phyloP scores from a whole-genome alignment of 176 grass and related monocot genomes.

The Oropetium thomaeum region DNA sequence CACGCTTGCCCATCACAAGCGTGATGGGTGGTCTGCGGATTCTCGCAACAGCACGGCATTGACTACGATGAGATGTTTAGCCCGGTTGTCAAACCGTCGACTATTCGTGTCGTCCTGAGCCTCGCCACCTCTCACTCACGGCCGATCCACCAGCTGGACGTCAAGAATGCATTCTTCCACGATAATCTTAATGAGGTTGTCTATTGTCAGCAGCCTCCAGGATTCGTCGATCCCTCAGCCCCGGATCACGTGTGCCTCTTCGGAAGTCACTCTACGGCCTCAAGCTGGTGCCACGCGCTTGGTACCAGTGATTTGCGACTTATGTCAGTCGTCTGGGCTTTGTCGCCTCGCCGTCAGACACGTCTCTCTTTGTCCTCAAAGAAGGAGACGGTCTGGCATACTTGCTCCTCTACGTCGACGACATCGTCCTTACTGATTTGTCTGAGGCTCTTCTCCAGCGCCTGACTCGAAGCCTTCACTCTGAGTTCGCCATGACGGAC shows the following conservation, averaged over 20 bases:
- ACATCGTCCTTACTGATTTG: neutral
- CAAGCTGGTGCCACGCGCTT: neutral
- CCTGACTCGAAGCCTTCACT: too few species aligned
- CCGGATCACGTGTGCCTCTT: neutral
- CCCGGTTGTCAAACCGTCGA: neutral
- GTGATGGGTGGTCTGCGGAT: neutral
- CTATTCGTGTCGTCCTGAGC: neutral
- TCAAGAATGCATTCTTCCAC: neutral
- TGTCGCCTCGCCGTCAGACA: neutral
- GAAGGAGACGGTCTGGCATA: neutral
- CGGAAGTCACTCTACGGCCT: neutral
- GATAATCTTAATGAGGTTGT: neutral
- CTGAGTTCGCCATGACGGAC: neutral
- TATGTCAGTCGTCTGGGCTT: neutral
- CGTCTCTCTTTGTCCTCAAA: neutral
- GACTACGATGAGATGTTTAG: neutral
- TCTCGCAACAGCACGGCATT: too few species aligned
- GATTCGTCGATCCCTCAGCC: neutral
- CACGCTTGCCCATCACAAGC: neutral
- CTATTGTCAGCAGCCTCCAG: neutral
- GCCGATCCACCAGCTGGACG: neutral
- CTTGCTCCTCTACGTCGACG: neutral
- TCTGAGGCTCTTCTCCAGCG: fast-evolving
- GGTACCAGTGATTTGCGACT: neutral
- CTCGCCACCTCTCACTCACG: neutral